Evolutionary conservation across 495 filamentous ascomycete genomes (phyloP).

Genomic region (Xylaria castorea): DNA sequence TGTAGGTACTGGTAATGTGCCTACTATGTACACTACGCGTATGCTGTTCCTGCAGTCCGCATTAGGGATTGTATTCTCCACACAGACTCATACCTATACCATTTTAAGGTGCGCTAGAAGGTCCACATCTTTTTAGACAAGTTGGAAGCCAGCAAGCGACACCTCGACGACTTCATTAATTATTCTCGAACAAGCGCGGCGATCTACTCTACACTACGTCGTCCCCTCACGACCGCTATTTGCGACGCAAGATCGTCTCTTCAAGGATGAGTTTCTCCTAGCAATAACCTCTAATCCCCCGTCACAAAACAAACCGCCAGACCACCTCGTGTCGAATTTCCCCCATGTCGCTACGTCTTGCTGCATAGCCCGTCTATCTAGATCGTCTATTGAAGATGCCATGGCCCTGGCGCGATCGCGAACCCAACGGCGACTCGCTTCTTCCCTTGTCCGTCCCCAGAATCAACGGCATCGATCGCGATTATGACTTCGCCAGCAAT

Average conservation of each 20-base stretch:
- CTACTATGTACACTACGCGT: not conserved
- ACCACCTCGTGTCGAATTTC: conserved; percentile 22
- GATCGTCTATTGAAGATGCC: conserved; percentile 40
- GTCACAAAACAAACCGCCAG: not conserved
- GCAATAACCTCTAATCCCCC: not conserved
- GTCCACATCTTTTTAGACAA: conserved; percentile 16
- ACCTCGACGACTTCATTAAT: conserved; percentile 13
- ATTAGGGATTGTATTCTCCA: not conserved
- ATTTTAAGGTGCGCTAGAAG: conserved; percentile 6
- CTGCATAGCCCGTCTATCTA: conserved; percentile 29
- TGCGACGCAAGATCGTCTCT: not conserved
- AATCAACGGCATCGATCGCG: conserved; percentile 40
- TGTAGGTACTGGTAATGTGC: not conserved
- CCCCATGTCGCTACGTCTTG: conserved; percentile 37
- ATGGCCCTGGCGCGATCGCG: conserved; percentile 48
- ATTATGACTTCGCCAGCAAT: conserved; percentile 36
- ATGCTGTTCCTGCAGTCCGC: not conserved
- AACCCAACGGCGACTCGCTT: conserved; percentile 45
- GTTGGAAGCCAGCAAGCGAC: conserved; percentile 11
- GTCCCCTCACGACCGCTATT: not conserved
- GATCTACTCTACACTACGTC: conserved; percentile 14
- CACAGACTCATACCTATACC: not conserved
- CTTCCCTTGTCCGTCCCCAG: conserved; percentile 44
- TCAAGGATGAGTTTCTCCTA: conserved; percentile 25
- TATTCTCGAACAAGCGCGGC: not conserved